Evolutionary conservation across 1,139 yeast genomes (phyloP).

Genomic region (Entelexis sorbosivorans): DNA sequence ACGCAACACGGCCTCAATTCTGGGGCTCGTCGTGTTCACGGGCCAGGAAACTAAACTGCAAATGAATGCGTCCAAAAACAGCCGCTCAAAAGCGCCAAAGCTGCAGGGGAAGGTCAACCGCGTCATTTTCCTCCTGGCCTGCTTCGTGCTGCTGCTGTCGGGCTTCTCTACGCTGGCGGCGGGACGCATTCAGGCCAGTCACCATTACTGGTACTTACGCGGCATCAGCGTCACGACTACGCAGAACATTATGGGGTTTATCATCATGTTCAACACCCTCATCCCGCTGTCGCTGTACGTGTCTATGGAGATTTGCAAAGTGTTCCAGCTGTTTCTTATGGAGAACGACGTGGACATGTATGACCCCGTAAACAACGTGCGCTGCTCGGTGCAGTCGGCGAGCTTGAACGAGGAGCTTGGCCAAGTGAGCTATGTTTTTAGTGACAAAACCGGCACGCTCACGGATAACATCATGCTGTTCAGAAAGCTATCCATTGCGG

Average conservation of each 20-base stretch:
- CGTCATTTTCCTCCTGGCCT: constrained; percentile 80
- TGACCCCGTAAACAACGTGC: constrained; percentile 70
- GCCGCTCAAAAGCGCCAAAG: constrained; percentile 87
- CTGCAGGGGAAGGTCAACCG: constrained; percentile 70
- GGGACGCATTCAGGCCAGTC: constrained; percentile 26
- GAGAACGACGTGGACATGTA: constrained; percentile 95
- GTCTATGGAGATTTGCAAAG: constrained; percentile 90
- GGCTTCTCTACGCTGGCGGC: constrained; percentile 78
- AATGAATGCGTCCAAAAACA: constrained; percentile 85
- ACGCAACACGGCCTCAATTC: constrained; percentile 61
- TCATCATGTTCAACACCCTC: constrained; percentile 92
- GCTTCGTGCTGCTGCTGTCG: constrained; percentile 61
- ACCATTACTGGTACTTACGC: constrained; percentile 57
- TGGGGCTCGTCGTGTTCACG: constrained; percentile 79
- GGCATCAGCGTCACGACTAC: constrained; percentile 76
- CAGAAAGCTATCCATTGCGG: constrained; percentile 72
- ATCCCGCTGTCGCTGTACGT: constrained; percentile 92
- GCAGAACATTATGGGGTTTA: constrained; percentile 86
- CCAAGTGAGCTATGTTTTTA: constrained; percentile 86
- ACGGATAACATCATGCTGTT: constrained; percentile 87
- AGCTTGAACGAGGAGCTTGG: constrained; percentile 94
- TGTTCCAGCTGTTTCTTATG: constrained; percentile 66
- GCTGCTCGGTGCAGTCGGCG: constrained; percentile 91
- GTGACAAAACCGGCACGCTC: constrained; percentile 94
- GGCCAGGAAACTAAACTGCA: constrained; percentile 95